Conservation (phyloP, 805 yeast genomes). For the Lipomyces yamanashiensis region DNA sequence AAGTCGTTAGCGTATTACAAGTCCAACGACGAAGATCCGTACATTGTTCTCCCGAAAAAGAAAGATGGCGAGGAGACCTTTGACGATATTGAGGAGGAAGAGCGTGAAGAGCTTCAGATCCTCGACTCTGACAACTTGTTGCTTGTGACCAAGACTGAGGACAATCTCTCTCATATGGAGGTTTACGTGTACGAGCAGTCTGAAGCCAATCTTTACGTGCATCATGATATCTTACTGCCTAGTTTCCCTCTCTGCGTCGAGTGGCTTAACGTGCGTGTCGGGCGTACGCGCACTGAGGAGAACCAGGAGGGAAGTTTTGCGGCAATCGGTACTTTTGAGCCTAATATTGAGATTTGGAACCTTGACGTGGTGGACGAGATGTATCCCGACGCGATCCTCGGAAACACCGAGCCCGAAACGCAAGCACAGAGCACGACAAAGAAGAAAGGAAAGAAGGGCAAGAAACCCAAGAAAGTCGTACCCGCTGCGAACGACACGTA, state of each 20-base stretch:
- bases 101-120: constrained; percentile 80
- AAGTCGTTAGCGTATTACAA: constrained; percentile 49
- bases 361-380: constrained; percentile 90
- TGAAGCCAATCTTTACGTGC: constrained; percentile 81
- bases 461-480: constrained; percentile 53
- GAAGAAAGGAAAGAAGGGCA: constrained; percentile 51
- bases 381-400: constrained; percentile 90
- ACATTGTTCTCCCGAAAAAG: constrained; percentile 59
- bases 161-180: constrained; percentile 88
- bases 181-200: constrained; percentile 95
- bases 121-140: constrained; percentile 89
- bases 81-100: constrained; percentile 57
- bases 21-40: constrained; percentile 59
- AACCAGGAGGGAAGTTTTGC: constrained; percentile 82
- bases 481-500: constrained; percentile 63
- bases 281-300: constrained; percentile 45
- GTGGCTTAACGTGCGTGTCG: constrained; percentile 83
- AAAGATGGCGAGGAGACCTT: constrained; percentile 55
- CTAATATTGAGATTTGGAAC: constrained; percentile 97
- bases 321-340: constrained; percentile 96
- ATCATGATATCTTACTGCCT: constrained; percentile 96
- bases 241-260: constrained; percentile 96
- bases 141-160: constrained; percentile 93
- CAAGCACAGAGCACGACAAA: constrained; percentile 44
- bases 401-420: constrained; percentile 56